phyloP scores from a whole-genome alignment of 2,329 filamentous ascomycete species.

The Exophiala bonariae region DNA sequence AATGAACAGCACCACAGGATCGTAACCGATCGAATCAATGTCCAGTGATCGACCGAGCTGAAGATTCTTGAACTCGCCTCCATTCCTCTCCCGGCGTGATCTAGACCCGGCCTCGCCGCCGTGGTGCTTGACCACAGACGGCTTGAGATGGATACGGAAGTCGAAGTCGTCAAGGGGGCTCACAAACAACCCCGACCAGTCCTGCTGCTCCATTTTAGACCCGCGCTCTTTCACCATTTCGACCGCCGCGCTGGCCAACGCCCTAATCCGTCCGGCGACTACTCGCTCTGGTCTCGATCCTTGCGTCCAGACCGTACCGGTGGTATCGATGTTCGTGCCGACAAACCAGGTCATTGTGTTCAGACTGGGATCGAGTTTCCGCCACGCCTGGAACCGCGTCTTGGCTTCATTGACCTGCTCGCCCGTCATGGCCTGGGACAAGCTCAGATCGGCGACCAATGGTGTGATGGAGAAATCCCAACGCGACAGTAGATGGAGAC shows the following conservation, averaged over 20 bases:
- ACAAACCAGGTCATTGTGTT: slow-evolving; percentile 79
- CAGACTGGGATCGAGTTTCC: slow-evolving; percentile 84
- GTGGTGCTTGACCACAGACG: slow-evolving; percentile 37
- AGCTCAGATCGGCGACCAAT: slow-evolving; percentile 71
- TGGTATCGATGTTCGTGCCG: slow-evolving; percentile 74
- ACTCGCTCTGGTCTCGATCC: slow-evolving; percentile 71
- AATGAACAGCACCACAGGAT: slow-evolving; percentile 65
- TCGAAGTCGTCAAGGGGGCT: slow-evolving; percentile 77
- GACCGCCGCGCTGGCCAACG: slow-evolving; percentile 74
- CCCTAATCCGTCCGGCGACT: slow-evolving; percentile 78
- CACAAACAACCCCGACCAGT: slow-evolving; percentile 66
- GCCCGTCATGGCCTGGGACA: slow-evolving; percentile 59
- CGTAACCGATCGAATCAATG: slow-evolving; percentile 52
- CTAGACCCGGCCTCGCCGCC: slow-evolving; percentile 4
- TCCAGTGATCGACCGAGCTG: slow-evolving; percentile 49
- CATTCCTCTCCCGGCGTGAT: slow-evolving; percentile 22
- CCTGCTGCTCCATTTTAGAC: slow-evolving; percentile 48
- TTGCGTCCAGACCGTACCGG: slow-evolving; percentile 79
- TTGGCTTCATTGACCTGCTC: slow-evolving; percentile 38
- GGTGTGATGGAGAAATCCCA: slow-evolving; percentile 93
- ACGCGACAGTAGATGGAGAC: slow-evolving; percentile 73
- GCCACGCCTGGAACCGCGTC: slow-evolving; percentile 77
- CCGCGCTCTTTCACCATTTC: slow-evolving; percentile 58
- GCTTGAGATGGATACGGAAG: slow-evolving; percentile 73
- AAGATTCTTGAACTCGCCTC: slow-evolving; percentile 75